These are phyloP conservation scores for Inga oerstediana DNA, from an alignment of 306 rosid species.

Conservation along the genomic window DNA sequence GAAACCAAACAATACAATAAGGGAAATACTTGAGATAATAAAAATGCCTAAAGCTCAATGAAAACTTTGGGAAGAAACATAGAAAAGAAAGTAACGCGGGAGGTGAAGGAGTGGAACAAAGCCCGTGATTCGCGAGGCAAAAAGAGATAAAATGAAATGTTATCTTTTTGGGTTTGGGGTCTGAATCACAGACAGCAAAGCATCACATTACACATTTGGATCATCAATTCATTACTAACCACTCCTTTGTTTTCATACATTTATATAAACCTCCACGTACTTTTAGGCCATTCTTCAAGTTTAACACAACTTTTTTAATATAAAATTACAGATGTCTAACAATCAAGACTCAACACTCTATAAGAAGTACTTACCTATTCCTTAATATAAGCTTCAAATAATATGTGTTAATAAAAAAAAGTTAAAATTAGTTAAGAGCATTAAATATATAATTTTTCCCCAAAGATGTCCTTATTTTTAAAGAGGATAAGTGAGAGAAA, in stretches of 20 bases:
- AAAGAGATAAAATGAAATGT: conserved; percentile 32
- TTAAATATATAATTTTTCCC: no score
- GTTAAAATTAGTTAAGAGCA: no score
- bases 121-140: conserved; percentile 77
- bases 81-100: conserved; percentile 6
- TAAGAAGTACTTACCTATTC: neutral
- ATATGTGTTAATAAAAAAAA: no score
- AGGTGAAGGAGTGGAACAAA: conserved; percentile 47
- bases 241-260: neutral
- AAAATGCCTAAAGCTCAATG: conserved; percentile 13
- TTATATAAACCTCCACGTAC: neutral
- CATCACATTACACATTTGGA: conserved; percentile 33
- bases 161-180: conserved; percentile 34
- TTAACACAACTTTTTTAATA: neutral
- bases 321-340: neutral
- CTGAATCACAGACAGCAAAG: conserved; percentile 60
- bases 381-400: no score
- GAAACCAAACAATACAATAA: neutral
- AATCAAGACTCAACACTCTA: neutral
- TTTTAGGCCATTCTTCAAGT: neutral
- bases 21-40: neutral
- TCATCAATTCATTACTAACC: neutral
- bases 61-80: neutral
- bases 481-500: no score
- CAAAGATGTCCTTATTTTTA: no score